phyloP scores from a whole-genome alignment of 2,329 filamentous ascomycete species.

The Alternaria brassicicola region DNA sequence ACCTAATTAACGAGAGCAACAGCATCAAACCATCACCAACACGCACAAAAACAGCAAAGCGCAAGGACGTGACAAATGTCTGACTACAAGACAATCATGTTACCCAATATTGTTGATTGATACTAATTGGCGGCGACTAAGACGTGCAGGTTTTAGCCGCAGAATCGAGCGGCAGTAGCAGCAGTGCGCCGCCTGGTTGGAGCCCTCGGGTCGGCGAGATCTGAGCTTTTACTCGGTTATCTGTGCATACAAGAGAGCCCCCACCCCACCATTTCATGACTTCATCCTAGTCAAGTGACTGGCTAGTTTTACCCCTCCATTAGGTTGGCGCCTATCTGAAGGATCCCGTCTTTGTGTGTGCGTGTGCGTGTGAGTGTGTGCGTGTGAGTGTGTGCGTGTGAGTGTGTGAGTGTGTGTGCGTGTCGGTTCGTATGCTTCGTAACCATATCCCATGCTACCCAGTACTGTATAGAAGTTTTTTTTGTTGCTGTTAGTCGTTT shows the following conservation, averaged over 20 bases:
- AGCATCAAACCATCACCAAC: not conserved
- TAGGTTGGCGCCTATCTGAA: slow-evolving; percentile 9
- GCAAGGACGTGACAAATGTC: slow-evolving; percentile 14
- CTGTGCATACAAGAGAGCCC: slow-evolving; percentile 7
- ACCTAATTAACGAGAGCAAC: not conserved
- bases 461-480: not conserved
- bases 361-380: not conserved
- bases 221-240: slow-evolving; percentile 18
- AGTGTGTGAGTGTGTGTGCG: slow-evolving; percentile 8
- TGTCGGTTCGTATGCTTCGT: not conserved
- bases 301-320: slow-evolving; percentile 17
- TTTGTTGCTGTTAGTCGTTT: not conserved
- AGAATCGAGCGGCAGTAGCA: slow-evolving; percentile 9
- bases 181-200: slow-evolving; percentile 3
- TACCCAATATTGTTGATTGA: slow-evolving; percentile 16
- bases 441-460: slow-evolving; percentile 2
- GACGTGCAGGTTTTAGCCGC: slow-evolving; percentile 14
- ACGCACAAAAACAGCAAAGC: not conserved
- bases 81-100: slow-evolving; percentile 1
- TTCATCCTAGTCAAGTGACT: slow-evolving; percentile 17
- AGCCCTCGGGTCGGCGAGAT: slow-evolving; percentile 14
- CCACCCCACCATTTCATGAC: slow-evolving; percentile 20
- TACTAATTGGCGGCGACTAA: slow-evolving; percentile 22
- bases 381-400: not conserved
- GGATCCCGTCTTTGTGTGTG: slow-evolving; percentile 4